These are phyloP conservation scores for Rhizopogon vesiculosus DNA, from an alignment of 768 basidiomycete genomes.

Conservation along the genomic window DNA sequence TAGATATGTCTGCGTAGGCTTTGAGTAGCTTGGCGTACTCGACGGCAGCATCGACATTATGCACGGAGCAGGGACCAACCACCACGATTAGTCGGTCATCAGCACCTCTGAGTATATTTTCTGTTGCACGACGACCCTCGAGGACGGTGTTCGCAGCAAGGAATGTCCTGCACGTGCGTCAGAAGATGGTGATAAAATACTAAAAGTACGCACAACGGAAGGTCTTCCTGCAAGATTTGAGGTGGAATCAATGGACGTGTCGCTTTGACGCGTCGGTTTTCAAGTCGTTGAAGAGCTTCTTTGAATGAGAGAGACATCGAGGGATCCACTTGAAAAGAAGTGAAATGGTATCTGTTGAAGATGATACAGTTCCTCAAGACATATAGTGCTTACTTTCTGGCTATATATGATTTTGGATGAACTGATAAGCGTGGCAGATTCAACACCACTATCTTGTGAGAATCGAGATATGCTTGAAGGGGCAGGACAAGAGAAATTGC, in stretches of 20 bases:
- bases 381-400: constrained; percentile 14
- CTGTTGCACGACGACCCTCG: constrained; percentile 74
- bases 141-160: constrained; percentile 84
- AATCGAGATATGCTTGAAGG: neutral
- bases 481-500: neutral
- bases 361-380: constrained; percentile 4
- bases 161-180: constrained; percentile 49
- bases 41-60: constrained; percentile 79
- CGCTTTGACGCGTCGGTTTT: constrained; percentile 82
- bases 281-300: constrained; percentile 75
- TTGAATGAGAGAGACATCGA: constrained; percentile 72
- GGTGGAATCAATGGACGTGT: constrained; percentile 91
- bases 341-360: constrained; percentile 15
- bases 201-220: constrained; percentile 59
- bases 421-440: constrained; percentile 1
- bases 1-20: constrained; percentile 73
- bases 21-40: constrained; percentile 82
- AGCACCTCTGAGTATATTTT: constrained; percentile 75
- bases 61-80: constrained; percentile 93
- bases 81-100: constrained; percentile 94
- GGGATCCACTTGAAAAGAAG: constrained; percentile 31
- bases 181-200: constrained; percentile 1
- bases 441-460: constrained; percentile 11
- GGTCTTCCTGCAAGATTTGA: constrained; percentile 90
- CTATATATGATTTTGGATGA: constrained; percentile 12